Base-by-base conservation (phyloP, 2,329 filamentous ascomycete genomes). In the Capronia coronata region DNA sequence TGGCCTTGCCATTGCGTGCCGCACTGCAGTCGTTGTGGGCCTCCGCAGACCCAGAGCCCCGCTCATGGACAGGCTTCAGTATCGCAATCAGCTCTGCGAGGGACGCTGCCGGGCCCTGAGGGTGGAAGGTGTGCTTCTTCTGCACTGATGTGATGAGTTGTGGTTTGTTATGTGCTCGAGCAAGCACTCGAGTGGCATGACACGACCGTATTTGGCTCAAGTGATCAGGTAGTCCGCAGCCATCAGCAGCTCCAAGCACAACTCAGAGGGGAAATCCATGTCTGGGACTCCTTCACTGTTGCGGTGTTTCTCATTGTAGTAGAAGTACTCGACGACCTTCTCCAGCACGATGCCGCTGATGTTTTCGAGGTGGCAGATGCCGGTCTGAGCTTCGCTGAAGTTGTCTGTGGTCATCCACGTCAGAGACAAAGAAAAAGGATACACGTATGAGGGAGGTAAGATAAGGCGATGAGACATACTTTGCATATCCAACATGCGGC, bases 311-410 rank as follows among this genome's bases (percentile, higher is more conserved):
- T 84, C 75, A 56, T 82, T 78, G 68, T 84, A 84, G 65, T 82
- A 82, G 38, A 85, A 74, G 62, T 85, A 85, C 63, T 84, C 80
- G 72, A 80, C 84, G 46, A 85, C 79, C 64, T 83, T 83, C 61
- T 84, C 81, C 1, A 85, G 71, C 9, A 83, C 74, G 21, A 82
- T 65, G 22, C 77, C 80, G 59, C 78, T 83, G 61, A 84, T 76
- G 34, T 77, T 80, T 48, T 80, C 75, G 19, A 84, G 71, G 1
- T 71, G 69, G 54, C 79, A 80, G 25, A 74, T 73, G 42, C 80
- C 80, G 14, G 74, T 75, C 11, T 75, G 65, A 0, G 76, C 75
- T 65, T 84, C 81, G n/a, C 71, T 68, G 59, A 83, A 84, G 50
- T 75, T 77, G 61, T 72, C 80, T 83, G 56, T 13, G 30, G 3